A percentile compares a stretch with the other conserved stretches of the same genome.
Evolutionary conservation across 1,284 basidiomycete species (phyloP).

Genomic region (Termitomyces sp.): DNA sequence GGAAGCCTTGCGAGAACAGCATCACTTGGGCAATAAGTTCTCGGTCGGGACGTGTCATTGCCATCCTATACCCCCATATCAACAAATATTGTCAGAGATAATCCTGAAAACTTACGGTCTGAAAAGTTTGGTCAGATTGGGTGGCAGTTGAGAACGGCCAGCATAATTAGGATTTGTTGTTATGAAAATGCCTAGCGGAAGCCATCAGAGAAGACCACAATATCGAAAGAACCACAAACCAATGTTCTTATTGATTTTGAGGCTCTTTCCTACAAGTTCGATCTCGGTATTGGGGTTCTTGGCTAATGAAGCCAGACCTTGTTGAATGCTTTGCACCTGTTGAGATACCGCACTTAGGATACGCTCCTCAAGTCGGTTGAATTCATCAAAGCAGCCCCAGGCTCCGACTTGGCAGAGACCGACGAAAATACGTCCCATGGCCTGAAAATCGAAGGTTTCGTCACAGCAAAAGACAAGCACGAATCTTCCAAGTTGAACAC

Average conservation of each 20-base stretch:
- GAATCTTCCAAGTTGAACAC: constrained; percentile 95
- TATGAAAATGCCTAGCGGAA: constrained; percentile 77
- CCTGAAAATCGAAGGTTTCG: constrained; percentile 99
- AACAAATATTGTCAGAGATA: not conserved
- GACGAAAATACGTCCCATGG: constrained; percentile 99
- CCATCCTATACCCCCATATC: constrained; percentile 64
- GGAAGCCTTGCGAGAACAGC: constrained; percentile 99
- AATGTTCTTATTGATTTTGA: constrained; percentile 93
- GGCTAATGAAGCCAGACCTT: constrained; percentile 79
- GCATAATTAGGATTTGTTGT: constrained; percentile 99
- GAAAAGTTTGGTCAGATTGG: constrained; percentile 95
- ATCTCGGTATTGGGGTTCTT: constrained; percentile 87
- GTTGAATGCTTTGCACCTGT: constrained; percentile 98
- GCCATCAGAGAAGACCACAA: not conserved
- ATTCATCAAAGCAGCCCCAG: constrained; percentile 98
- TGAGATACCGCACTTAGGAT: constrained; percentile 98
- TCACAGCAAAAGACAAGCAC: constrained; percentile 99
- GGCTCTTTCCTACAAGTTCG: constrained; percentile 91
- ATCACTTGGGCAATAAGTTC: constrained; percentile 99
- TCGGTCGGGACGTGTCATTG: constrained; percentile 97
- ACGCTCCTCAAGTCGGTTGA: constrained; percentile 96
- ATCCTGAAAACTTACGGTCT: constrained; percentile 60
- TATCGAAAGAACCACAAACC: constrained; percentile 41
- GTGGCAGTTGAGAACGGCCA: constrained; percentile 93
- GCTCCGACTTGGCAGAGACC: constrained; percentile 98